phyloP scores from a whole-genome alignment of 345 rosid species.

The Gossypium herbaceum region DNA sequence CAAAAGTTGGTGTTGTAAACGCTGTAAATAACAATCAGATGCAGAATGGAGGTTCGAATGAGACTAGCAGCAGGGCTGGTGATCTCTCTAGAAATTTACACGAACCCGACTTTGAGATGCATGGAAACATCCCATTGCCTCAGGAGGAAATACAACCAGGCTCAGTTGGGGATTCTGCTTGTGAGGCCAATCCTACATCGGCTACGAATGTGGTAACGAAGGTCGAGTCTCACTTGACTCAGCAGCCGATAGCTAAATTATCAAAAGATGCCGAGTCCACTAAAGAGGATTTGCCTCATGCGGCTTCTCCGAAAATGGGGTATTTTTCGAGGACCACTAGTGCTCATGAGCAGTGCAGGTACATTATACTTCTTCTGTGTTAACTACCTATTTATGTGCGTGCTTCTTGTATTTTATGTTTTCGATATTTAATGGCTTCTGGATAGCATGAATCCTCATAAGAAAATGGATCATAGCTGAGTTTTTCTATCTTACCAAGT shows the following conservation, averaged over 20 bases:
- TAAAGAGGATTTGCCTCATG: conserved; percentile 25
- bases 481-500: neutral
- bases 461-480: neutral
- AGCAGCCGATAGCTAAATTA: conserved; percentile 19
- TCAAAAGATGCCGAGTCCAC: conserved; percentile 21
- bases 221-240: conserved; percentile 32
- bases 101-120: conserved; percentile 47
- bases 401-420: neutral
- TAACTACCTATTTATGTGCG: neutral
- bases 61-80: conserved; percentile 17
- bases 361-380: neutral
- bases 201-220: conserved; percentile 43
- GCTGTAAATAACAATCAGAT: conserved; percentile 31
- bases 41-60: conserved; percentile 37
- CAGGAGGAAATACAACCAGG: conserved; percentile 18
- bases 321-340: conserved; percentile 51
- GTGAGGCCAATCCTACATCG: conserved; percentile 21
- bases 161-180: conserved; percentile 16
- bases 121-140: conserved; percentile 26
- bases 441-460: neutral
- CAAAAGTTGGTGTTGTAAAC: neutral
- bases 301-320: conserved; percentile 36
- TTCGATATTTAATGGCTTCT: neutral
- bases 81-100: neutral
- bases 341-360: conserved; percentile 82